Evolutionary conservation across 2,329 filamentous ascomycete species (phyloP).

Genomic region (Talaromyces sp.): DNA sequence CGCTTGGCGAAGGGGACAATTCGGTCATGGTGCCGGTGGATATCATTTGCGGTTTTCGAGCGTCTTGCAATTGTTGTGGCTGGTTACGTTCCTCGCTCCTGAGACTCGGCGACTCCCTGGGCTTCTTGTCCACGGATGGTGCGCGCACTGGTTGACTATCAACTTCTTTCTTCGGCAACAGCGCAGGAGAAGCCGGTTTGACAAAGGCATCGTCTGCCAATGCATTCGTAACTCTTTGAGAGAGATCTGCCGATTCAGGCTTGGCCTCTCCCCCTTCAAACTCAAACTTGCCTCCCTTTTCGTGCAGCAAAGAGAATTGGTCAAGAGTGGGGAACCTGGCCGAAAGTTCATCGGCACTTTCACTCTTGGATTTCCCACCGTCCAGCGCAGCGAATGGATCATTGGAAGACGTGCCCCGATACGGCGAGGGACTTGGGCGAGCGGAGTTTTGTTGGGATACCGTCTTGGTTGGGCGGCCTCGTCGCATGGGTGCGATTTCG

Average conservation of each 20-base stretch:
- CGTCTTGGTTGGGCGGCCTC: slow-evolving; percentile 65
- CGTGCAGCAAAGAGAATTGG: slow-evolving; percentile 85
- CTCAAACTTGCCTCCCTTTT: slow-evolving; percentile 76
- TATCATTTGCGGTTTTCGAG: slow-evolving; percentile 48
- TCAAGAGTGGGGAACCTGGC: slow-evolving; percentile 84
- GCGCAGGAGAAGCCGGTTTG: slow-evolving; percentile 29
- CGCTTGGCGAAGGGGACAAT: slow-evolving; percentile 34
- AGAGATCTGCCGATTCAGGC: slow-evolving; percentile 47
- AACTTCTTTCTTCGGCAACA: slow-evolving; percentile 27
- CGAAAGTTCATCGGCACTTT: slow-evolving; percentile 71
- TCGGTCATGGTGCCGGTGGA: slow-evolving; percentile 79
- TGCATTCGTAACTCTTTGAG: slow-evolving; percentile 65
- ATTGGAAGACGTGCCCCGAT: slow-evolving; percentile 50
- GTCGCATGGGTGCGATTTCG: slow-evolving; percentile 88
- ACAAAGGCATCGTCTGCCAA: slow-evolving; percentile 82
- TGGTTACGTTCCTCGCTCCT: slow-evolving; percentile 25
- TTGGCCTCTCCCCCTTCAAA: slow-evolving; percentile 58
- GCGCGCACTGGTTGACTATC: slow-evolving; percentile 18
- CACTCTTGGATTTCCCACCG: slow-evolving; percentile 50
- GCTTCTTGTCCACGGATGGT: slow-evolving; percentile 17
- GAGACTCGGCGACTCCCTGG: slow-evolving; percentile 18
- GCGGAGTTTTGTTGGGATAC: slow-evolving; percentile 43
- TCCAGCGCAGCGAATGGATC: slow-evolving; percentile 94
- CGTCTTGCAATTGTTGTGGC: slow-evolving; percentile 28
- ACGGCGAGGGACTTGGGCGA: slow-evolving; percentile 63